These are phyloP conservation scores for Lachnellula arida DNA, from an alignment of 2,329 filamentous ascomycete genomes.

Conservation along the genomic window DNA sequence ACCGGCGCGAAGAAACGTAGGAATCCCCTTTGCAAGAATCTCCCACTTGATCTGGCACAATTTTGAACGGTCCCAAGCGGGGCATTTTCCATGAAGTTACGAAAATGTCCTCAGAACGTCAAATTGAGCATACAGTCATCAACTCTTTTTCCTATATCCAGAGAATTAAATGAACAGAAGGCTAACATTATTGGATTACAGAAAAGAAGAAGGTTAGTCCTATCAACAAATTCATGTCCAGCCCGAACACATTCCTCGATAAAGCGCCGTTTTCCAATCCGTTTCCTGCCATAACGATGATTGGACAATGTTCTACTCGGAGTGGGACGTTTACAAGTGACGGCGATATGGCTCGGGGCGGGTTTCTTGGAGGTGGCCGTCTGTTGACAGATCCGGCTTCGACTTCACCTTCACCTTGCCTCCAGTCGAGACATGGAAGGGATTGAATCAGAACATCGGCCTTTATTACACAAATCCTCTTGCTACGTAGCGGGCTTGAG, in stretches of 20 bases:
- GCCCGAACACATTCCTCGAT: too few species aligned
- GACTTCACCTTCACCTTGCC: constrained; percentile 71
- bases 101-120: neutral
- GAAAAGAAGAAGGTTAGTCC: constrained; percentile 8
- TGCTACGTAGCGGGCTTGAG: too few species aligned
- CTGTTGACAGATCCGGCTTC: constrained; percentile 67
- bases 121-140: neutral
- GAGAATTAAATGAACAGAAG: neutral
- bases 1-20: too few species aligned
- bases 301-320: too few species aligned
- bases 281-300: constrained; percentile 22
- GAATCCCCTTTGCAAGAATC: too few species aligned
- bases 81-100: neutral
- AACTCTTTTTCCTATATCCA: neutral
- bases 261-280: too few species aligned
- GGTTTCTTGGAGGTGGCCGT: constrained; percentile 8
- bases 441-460: too few species aligned
- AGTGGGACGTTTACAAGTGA: neutral
- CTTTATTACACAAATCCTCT: too few species aligned
- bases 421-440: too few species aligned
- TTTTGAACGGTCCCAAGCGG: neutral
- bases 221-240: too few species aligned
- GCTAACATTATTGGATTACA: neutral
- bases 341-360: neutral
- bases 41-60: neutral